These are phyloP conservation scores for Hibiscus mutabilis DNA, from an alignment of 345 rosid genomes.

Conservation along the genomic window DNA sequence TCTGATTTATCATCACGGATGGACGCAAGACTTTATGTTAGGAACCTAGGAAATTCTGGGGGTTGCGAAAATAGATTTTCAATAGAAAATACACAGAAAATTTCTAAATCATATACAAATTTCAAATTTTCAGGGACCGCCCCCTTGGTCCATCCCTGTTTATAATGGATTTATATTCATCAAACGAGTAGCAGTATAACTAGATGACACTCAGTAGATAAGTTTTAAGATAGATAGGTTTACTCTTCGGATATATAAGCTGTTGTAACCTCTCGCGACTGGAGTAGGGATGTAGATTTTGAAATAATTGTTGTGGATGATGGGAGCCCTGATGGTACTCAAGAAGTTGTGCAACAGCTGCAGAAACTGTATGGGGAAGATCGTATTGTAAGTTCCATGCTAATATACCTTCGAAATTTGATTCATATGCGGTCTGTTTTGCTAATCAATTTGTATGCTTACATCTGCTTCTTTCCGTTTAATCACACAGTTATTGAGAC, in stretches of 20 bases:
- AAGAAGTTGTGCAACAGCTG: constrained; percentile 72
- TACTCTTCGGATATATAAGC: background rate
- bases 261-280: background rate
- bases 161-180: background rate
- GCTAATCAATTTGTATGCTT: background rate
- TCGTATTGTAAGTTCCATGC: constrained; percentile 51
- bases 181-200: background rate
- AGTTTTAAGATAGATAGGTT: background rate
- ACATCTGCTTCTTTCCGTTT: constrained; percentile 11
- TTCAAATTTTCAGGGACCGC: no score
- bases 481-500: constrained; percentile 65
- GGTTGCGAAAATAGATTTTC: no score
- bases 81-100: no score
- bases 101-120: no score
- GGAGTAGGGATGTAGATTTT: constrained; percentile 62
- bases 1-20: no score
- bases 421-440: background rate
- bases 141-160: no score
- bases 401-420: background rate
- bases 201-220: background rate
- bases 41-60: no score
- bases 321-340: constrained; percentile 98
- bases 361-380: constrained; percentile 79
- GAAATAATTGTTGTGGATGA: constrained; percentile 93
- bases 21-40: no score